phyloP scores from a whole-genome alignment of 345 rosid genomes.

The Limnanthes douglasii region DNA sequence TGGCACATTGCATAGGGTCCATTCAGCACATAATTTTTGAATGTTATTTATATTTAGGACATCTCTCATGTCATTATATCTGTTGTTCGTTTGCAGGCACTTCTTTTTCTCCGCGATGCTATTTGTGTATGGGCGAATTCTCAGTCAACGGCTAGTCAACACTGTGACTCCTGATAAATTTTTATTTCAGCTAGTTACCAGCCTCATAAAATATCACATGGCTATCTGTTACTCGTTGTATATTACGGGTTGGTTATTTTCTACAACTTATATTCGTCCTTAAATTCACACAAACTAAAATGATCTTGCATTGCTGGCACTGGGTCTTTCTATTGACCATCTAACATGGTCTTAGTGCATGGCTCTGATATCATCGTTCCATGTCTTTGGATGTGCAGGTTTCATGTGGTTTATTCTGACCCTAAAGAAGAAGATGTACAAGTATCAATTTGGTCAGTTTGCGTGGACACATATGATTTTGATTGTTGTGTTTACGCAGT shows the following conservation, averaged over 20 bases:
- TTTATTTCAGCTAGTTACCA: constrained; percentile 48
- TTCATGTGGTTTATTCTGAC: constrained; percentile 80
- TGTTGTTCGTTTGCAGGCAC: constrained; percentile 38
- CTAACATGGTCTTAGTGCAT: too few species aligned
- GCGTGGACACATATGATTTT: constrained; percentile 95
- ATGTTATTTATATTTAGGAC: too few species aligned
- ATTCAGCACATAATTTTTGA: too few species aligned
- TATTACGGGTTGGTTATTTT: constrained; percentile 41
- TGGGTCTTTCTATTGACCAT: too few species aligned
- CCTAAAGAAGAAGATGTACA: constrained; percentile 81
- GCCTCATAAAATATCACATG: constrained; percentile 69
- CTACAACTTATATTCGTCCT: background rate
- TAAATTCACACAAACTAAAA: too few species aligned
- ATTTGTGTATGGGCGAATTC: constrained; percentile 81
- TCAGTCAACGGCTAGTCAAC: constrained; percentile 64
- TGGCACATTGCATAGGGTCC: too few species aligned
- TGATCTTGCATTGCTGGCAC: too few species aligned
- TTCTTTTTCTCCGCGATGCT: constrained; percentile 86
- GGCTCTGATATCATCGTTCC: background rate
- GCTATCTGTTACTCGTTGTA: constrained; percentile 63
- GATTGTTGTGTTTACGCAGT: constrained; percentile 73
- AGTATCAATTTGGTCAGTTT: constrained; percentile 85
- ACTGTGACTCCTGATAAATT: constrained; percentile 67
- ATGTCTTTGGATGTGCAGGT: constrained; percentile 5
- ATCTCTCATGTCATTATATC: background rate